Percentiles rank a stretch among this genome's conserved stretches.
phyloP scores from a whole-genome alignment of 441 rosid genomes.

The Syzygium malaccense region DNA sequence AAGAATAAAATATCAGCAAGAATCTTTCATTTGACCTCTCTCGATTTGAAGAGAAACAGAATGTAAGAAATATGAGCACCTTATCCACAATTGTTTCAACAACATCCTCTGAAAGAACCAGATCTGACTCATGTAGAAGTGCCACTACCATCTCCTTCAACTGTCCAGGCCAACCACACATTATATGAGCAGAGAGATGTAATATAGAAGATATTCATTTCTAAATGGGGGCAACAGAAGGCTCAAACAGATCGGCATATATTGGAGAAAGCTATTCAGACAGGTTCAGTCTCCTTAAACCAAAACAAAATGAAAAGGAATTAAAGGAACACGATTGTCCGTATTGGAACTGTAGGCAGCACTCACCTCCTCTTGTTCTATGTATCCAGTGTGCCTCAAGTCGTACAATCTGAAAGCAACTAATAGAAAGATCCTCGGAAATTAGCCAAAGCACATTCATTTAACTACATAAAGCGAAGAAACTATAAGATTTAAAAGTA shows the following conservation, averaged over 20 bases:
- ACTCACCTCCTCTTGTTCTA: slow-evolving; percentile 81
- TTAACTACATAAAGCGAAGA: background rate
- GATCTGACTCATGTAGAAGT: slow-evolving; percentile 79
- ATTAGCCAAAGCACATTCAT: background rate
- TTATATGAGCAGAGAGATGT: background rate
- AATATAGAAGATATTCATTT: background rate
- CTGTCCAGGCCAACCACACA: slow-evolving; percentile 18
- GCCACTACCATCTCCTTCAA: slow-evolving; percentile 90
- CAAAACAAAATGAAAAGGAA: background rate
- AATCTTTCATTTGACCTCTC: background rate
- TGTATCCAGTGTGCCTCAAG: slow-evolving; percentile 75
- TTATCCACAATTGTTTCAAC: slow-evolving; percentile 69
- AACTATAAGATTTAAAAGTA: background rate
- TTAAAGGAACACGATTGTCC: background rate
- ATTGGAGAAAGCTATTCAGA: background rate
- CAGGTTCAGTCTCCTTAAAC: background rate
- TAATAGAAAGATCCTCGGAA: slow-evolving; percentile 19
- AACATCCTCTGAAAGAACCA: slow-evolving; percentile 52
- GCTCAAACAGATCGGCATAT: background rate
- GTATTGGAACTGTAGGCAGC: background rate
- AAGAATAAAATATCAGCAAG: background rate
- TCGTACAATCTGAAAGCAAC: slow-evolving; percentile 89
- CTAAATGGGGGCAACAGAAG: background rate
- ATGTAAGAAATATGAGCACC: slow-evolving; percentile 22
- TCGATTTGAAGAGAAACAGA: background rate